These are phyloP conservation scores for Cymbopogon flexuosus DNA, from an alignment of 202 grass and related monocot species.

Conservation along the genomic window DNA sequence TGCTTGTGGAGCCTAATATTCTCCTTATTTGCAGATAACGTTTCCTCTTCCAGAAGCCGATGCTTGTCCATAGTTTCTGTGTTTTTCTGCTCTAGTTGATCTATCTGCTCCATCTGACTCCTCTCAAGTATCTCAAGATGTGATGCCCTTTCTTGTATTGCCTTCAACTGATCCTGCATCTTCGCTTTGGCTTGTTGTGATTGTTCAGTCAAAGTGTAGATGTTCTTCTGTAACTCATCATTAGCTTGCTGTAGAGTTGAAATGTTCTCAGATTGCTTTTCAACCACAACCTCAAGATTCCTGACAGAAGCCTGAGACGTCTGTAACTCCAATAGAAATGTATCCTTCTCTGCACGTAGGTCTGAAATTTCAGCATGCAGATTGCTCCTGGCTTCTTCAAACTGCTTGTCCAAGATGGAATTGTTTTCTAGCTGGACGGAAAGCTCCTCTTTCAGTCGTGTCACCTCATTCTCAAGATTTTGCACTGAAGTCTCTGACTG, in stretches of 20 bases:
- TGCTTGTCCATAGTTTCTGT: constrained; percentile 32
- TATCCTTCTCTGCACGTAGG: constrained; percentile 41
- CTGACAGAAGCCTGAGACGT: constrained; percentile 31
- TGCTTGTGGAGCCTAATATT: constrained; percentile 39
- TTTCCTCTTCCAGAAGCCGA: constrained; percentile 42
- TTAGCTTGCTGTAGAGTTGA: constrained; percentile 43
- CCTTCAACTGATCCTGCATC: constrained; percentile 30
- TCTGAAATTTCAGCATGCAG: constrained; percentile 34
- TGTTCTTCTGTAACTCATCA: constrained; percentile 33
- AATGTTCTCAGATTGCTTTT: constrained; percentile 33
- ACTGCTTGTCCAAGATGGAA: constrained; percentile 35
- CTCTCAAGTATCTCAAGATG: constrained; percentile 34
- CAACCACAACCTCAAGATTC: constrained; percentile 41
- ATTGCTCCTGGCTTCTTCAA: constrained; percentile 32
- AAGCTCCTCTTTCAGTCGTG: constrained; percentile 31
- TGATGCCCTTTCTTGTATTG: constrained; percentile 1
- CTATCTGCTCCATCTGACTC: constrained; percentile 47
- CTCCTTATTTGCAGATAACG: constrained; percentile 40
- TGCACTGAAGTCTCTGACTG: constrained; percentile 26
- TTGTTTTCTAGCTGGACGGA: constrained; percentile 38
- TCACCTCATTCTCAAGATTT: constrained; percentile 40
- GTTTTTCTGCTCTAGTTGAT: constrained; percentile 26
- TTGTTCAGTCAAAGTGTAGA: constrained; percentile 23
- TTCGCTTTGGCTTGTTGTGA: constrained; percentile 35
- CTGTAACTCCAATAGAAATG: constrained; percentile 39